A percentile compares a stretch with the other conserved stretches of the same genome.
Conservation (phyloP, 2,329 filamentous ascomycete species). For the Cytospora piceicola region DNA sequence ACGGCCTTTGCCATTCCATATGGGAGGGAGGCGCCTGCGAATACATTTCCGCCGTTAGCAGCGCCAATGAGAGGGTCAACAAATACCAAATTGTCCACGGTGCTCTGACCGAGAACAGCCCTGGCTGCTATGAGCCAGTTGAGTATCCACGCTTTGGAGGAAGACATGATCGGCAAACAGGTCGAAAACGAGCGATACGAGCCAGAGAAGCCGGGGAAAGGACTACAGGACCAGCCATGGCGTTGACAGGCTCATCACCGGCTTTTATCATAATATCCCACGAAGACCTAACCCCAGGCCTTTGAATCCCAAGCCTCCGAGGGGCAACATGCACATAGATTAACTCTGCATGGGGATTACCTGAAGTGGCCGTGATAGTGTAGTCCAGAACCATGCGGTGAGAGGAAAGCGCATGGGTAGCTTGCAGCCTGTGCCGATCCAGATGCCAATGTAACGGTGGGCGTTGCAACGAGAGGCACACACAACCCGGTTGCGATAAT, state of each 20-base stretch:
- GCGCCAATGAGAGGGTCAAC: constrained; percentile 49
- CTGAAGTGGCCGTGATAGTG: not conserved
- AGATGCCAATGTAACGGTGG: constrained; percentile 7
- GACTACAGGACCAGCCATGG: not conserved
- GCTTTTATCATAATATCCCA: not conserved
- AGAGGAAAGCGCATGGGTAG: constrained; percentile 17
- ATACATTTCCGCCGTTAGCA: constrained; percentile 48
- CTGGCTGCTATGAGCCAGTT: constrained; percentile 7
- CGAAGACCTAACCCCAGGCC: not conserved
- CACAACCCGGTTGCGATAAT: not conserved
- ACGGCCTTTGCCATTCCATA: constrained; percentile 61
- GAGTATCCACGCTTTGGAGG: not conserved
- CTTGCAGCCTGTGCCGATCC: constrained; percentile 21
- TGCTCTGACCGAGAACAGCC: constrained; percentile 10
- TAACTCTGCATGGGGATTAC: not conserved
- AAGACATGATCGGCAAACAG: constrained; percentile 7
- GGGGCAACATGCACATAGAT: not conserved
- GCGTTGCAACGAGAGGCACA: not conserved
- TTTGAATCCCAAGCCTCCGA: not conserved
- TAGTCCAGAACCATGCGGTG: not conserved
- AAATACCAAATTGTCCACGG: constrained; percentile 18
- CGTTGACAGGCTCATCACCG: not conserved
- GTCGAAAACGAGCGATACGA: not conserved
- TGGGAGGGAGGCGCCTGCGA: constrained; percentile 48
- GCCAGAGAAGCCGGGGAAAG: not conserved